Evolutionary conservation across 805 yeast genomes (phyloP), one percentile per base, ranked within the genome.

Genomic region (Tetrapisispora fleetii): DNA sequence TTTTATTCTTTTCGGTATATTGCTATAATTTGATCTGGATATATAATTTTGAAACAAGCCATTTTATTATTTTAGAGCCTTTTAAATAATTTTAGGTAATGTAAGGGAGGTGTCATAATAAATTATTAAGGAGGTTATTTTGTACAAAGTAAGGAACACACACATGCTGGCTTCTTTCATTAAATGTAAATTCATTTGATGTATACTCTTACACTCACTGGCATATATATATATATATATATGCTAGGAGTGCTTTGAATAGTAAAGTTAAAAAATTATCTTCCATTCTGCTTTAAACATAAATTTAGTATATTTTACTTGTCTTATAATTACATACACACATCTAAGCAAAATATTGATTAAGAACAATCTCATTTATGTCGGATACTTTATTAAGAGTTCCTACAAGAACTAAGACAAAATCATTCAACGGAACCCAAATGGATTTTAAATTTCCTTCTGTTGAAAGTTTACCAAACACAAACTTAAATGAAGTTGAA

Each of bases 391-490:
- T 62, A 24, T 54, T 61, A 16, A 58, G 67, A 49, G 48, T 61
- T 14, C 67, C 67, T 8, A 59, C 64, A 18, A 63, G 67, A 51
- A 58, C 68, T 28, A 70, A 67, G 53, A 63, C 73, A 1, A 52
- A 59, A 8, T 69, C 74, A 0, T 70, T 68, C 47, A 63, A 61
- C 22, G 75, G 75, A 5, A 56, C 66, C 1, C 74, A 70, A 51
- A 60, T 67, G 64, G 65, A 54, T 16, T 71, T 71, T 54, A 61
- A 63, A 47, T 71, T 70, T 47, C 75, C 75, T 16, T 59, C 65
- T 6, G 52, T 52, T 3, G 70, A 64, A 44, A 55, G 52, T 38
- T 42, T 54, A 37, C 57, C 52, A 21, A 44, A 49, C 4, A 42
- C 40, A 3, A 37, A 43, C 2, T 33, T 52, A 5, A 55, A 59